These are phyloP conservation scores for Pilasporangium apinafurcum DNA, from an alignment of 352 stramenopile genomes.

Conservation along the genomic window DNA sequence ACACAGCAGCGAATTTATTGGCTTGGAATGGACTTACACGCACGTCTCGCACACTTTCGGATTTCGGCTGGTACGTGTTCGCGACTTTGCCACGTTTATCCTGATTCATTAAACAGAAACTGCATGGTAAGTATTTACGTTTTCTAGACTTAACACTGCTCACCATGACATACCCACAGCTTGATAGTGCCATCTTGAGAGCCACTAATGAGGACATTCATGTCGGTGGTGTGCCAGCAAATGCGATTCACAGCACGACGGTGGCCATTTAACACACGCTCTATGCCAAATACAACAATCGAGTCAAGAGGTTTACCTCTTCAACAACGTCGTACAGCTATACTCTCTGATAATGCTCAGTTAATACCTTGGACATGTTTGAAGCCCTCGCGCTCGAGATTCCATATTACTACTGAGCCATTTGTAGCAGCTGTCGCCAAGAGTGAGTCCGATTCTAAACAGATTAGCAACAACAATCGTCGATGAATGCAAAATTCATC, in stretches of 20 bases:
- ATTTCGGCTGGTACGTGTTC: constrained; percentile 80
- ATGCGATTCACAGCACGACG: constrained; percentile 84
- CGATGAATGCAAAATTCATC: background rate
- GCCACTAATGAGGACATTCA: constrained; percentile 77
- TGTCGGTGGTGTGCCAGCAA: constrained; percentile 80
- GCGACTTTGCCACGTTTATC: constrained; percentile 73
- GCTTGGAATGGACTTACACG: constrained; percentile 67
- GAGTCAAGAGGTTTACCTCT: too few species aligned
- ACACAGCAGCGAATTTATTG: constrained; percentile 75
- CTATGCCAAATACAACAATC: constrained; percentile 19
- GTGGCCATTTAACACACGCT: constrained; percentile 76
- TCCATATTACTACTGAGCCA: constrained; percentile 82
- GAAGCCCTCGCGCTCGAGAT: constrained; percentile 80
- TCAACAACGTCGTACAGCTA: too few species aligned
- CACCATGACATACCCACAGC: constrained; percentile 71
- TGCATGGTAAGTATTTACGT: too few species aligned
- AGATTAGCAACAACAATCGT: background rate
- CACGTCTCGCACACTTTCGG: constrained; percentile 81
- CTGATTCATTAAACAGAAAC: constrained; percentile 10
- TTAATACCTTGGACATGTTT: constrained; percentile 79
- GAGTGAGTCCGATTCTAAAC: constrained; percentile 72
- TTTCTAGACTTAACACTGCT: too few species aligned
- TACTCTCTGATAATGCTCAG: too few species aligned
- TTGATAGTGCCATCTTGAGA: constrained; percentile 87
- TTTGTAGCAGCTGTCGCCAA: constrained; percentile 83